phyloP scores from a whole-genome alignment of 208 protist genomes.

The Acanthamoeba divionensis region DNA sequence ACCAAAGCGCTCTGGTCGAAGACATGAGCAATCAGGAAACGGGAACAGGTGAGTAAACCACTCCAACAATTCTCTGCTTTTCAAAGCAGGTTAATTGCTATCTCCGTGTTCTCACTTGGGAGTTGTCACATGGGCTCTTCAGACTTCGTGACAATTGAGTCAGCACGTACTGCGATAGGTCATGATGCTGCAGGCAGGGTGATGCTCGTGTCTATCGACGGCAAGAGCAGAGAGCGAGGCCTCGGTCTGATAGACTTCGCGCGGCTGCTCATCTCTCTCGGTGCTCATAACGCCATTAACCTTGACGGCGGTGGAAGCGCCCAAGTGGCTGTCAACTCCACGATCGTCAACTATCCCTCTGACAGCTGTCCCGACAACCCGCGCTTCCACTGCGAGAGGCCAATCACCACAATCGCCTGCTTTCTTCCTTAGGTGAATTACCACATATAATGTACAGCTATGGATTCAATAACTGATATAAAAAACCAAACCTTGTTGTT shows the following conservation, averaged over 20 bases:
- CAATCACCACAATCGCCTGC: not conserved
- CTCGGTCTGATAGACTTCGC: slow-evolving; percentile 40
- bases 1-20: slow-evolving; percentile 29
- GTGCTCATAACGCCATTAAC: slow-evolving; percentile 64
- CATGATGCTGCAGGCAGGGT: slow-evolving; percentile 34
- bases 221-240: not conserved
- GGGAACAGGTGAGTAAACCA: too few relatives aligned
- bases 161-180: slow-evolving; percentile 40
- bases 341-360: slow-evolving; percentile 23
- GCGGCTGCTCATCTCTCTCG: slow-evolving; percentile 46
- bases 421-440: not conserved
- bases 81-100: too few relatives aligned
- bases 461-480: too few relatives aligned
- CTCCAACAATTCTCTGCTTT: too few relatives aligned
- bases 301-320: slow-evolving; percentile 62
- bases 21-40: not conserved
- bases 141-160: slow-evolving; percentile 1
- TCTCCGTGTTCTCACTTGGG: too few relatives aligned
- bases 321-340: not conserved
- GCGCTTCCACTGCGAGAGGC: not conserved
- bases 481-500: too few relatives aligned
- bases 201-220: slow-evolving; percentile 52
- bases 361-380: slow-evolving; percentile 22
- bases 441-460: too few relatives aligned
- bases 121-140: too few relatives aligned